Percentiles rank a stretch among this genome's conserved stretches.
phyloP scores from a whole-genome alignment of 2,329 filamentous ascomycete species.

The Cercospora zeae-maydis region DNA sequence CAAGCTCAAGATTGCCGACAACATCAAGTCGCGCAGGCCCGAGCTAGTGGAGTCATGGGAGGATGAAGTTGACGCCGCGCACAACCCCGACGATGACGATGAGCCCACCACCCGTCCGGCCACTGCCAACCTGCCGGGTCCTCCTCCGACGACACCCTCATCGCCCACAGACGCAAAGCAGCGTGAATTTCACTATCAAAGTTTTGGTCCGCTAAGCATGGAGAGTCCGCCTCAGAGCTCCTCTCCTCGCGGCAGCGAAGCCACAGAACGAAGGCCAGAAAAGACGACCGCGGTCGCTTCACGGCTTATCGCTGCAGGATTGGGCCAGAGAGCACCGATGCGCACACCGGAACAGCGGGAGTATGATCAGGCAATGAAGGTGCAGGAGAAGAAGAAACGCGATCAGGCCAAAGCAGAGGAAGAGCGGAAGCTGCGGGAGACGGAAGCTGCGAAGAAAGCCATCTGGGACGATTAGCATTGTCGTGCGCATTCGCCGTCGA shows the following conservation, averaged over 20 bases:
- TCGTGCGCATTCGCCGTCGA: background rate
- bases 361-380: conserved; percentile 76
- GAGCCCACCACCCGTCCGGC: conserved; percentile 25
- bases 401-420: conserved; percentile 69
- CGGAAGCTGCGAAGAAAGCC: conserved; percentile 72
- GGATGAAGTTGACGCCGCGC: conserved; percentile 57
- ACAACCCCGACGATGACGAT: conserved; percentile 33
- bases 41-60: conserved; percentile 67
- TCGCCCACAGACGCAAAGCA: conserved; percentile 45
- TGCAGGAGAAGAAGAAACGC: conserved; percentile 75
- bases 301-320: conserved; percentile 80
- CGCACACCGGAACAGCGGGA: conserved; percentile 84
- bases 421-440: conserved; percentile 59
- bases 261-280: conserved; percentile 56
- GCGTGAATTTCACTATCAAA: conserved; percentile 22
- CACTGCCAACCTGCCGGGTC: conserved; percentile 40
- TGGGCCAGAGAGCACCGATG: conserved; percentile 76
- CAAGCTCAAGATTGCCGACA: conserved; percentile 36
- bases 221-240: background rate
- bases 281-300: conserved; percentile 91
- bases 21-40: conserved; percentile 24
- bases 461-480: conserved; percentile 68
- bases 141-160: conserved; percentile 66
- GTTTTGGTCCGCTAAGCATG: conserved; percentile 21
- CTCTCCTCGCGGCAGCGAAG: background rate